A percentile compares a stretch with the other conserved stretches of the same genome.
These are phyloP conservation scores for Saccharomycopsis sp. DNA, from an alignment of 805 yeast genomes.

Conservation along the genomic window DNA sequence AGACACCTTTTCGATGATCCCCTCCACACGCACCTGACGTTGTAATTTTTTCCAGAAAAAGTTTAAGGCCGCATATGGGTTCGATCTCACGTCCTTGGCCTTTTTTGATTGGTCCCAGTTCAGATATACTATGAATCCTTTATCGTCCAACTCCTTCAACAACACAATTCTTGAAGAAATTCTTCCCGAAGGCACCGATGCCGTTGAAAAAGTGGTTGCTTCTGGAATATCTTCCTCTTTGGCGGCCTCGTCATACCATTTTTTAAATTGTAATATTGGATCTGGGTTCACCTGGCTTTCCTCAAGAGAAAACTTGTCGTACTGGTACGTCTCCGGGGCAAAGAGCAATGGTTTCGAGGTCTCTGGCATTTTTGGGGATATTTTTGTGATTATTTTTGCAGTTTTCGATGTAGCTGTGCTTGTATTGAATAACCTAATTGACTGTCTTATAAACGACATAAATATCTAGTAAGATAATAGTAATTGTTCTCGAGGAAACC, in stretches of 20 bases:
- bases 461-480: no score
- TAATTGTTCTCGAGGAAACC: no score
- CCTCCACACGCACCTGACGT: slow-evolving; percentile 92
- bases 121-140: slow-evolving; percentile 82
- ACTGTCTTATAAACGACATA: no score
- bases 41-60: slow-evolving; percentile 91
- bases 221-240: slow-evolving; percentile 67
- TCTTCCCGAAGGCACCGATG: slow-evolving; percentile 82
- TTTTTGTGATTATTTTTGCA: no score
- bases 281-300: slow-evolving; percentile 45
- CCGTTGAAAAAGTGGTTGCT: slow-evolving; percentile 81
- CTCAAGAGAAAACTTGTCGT: slow-evolving; percentile 57
- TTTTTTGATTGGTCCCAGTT: slow-evolving; percentile 90
- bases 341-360: slow-evolving; percentile 34
- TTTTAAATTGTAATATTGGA: slow-evolving; percentile 73
- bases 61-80: slow-evolving; percentile 74
- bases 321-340: slow-evolving; percentile 87
- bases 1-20: slow-evolving; percentile 64
- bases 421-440: no score
- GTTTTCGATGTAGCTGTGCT: no score
- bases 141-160: slow-evolving; percentile 80
- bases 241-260: slow-evolving; percentile 79
- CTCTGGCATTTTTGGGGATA: neutral
- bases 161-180: slow-evolving; percentile 80
- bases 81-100: slow-evolving; percentile 58